Evolutionary conservation across 768 basidiomycete genomes (phyloP).

Genomic region (Tricholoma bakamatsutake): DNA sequence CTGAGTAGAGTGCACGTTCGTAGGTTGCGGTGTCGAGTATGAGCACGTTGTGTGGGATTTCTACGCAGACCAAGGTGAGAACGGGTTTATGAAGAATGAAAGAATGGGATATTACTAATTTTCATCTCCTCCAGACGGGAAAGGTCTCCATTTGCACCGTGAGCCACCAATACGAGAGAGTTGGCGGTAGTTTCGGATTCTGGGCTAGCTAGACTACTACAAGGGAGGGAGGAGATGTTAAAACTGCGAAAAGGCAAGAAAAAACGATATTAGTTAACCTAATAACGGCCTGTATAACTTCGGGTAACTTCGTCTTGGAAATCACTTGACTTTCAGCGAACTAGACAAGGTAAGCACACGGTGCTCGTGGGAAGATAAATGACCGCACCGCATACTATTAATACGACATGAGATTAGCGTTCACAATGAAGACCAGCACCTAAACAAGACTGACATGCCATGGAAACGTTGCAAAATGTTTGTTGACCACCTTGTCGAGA

Average conservation of each 20-base stretch:
- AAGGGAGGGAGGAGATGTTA: neutral
- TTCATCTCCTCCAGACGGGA: conserved; percentile 70
- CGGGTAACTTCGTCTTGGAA: conserved; percentile 60
- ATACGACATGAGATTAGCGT: neutral
- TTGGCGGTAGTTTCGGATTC: conserved; percentile 72
- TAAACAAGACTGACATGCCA: conserved; percentile 54
- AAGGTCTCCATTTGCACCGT: conserved; percentile 49
- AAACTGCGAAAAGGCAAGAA: neutral
- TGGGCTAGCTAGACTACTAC: conserved; percentile 67
- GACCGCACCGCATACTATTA: conserved; percentile 57
- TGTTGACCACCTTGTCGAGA: conserved; percentile 58
- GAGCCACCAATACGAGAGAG: conserved; percentile 65
- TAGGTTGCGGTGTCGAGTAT: conserved; percentile 58
- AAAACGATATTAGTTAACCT: conserved; percentile 36
- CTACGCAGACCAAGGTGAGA: conserved; percentile 26
- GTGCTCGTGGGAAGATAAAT: conserved; percentile 1
- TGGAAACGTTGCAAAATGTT: conserved; percentile 55
- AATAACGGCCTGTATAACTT: conserved; percentile 67
- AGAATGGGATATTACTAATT: conserved; percentile 47
- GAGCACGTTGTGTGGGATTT: conserved; percentile 69
- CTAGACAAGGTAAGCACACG: conserved; percentile 29
- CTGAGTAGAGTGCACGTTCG: conserved; percentile 56
- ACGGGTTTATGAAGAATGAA: neutral
- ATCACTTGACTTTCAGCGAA: conserved; percentile 75
- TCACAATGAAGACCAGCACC: neutral